Conservation (phyloP, 495 filamentous ascomycete species). For the Cudoniella acicularis region DNA sequence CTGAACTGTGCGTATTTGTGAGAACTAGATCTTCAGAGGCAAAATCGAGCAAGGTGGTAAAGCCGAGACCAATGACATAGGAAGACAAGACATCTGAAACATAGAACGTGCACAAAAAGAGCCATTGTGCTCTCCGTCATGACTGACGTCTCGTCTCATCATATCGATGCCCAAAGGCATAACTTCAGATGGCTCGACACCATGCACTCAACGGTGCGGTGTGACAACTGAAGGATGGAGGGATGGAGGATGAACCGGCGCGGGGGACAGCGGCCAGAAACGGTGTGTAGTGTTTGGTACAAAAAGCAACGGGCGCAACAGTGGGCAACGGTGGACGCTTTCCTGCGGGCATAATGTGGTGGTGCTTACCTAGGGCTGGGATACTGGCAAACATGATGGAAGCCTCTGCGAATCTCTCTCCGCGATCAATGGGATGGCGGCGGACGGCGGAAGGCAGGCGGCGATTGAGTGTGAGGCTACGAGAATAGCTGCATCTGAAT, state of each 20-base stretch:
- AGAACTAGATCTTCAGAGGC: constrained; percentile 17
- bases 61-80: not conserved
- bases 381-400: not conserved
- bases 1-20: constrained; percentile 30
- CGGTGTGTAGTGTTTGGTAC: not conserved
- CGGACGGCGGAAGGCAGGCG: not conserved
- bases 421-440: not conserved
- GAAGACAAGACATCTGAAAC: not conserved
- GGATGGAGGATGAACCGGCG: not conserved
- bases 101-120: not conserved
- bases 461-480: not conserved
- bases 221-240: too few species aligned
- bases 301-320: too few species aligned
- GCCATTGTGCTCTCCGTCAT: not conserved
- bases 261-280: not conserved
- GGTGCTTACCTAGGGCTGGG: not conserved
- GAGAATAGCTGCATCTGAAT: too few species aligned
- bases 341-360: too few species aligned
- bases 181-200: not conserved
- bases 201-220: not conserved
- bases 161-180: not conserved
- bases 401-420: not conserved
- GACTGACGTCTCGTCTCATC: not conserved
- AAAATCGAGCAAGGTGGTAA: not conserved
- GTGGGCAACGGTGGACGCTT: too few species aligned